phyloP scores from a whole-genome alignment of 169 alveolate genomes.

The Neospora caninum region DNA sequence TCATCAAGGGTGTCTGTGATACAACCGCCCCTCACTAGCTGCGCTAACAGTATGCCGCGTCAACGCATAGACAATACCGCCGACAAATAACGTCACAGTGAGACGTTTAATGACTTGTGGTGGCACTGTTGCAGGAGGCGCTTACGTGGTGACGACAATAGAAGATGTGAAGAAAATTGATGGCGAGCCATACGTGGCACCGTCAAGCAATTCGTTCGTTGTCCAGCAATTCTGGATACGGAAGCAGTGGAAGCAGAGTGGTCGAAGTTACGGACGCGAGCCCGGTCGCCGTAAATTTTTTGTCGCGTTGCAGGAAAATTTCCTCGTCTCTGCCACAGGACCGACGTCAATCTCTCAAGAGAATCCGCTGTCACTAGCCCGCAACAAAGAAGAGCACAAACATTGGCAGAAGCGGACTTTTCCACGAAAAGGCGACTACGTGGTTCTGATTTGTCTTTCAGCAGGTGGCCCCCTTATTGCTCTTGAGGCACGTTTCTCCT shows the following conservation, averaged over 20 bases:
- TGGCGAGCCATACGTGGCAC: neutral
- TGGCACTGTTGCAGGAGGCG: constrained; percentile 9
- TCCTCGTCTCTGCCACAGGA: neutral
- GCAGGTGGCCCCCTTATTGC: constrained; percentile 10
- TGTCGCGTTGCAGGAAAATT: neutral
- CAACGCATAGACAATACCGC: too few relatives aligned
- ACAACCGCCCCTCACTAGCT: too few relatives aligned
- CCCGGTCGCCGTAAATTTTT: neutral
- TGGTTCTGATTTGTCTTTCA: neutral
- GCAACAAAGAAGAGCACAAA: neutral
- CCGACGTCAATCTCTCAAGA: neutral
- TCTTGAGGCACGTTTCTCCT: neutral
- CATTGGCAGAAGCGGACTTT: neutral
- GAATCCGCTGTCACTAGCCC: neutral
- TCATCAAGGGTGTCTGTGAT: too few relatives aligned
- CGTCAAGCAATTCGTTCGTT: neutral
- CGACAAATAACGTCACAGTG: too few relatives aligned
- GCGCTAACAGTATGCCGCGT: too few relatives aligned
- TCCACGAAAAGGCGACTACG: neutral
- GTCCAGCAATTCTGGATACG: constrained; percentile 4
- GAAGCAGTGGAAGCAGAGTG: neutral
- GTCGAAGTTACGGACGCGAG: neutral
- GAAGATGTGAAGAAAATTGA: neutral
- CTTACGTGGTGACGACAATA: neutral
- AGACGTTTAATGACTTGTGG: too few relatives aligned